A percentile compares a stretch with the other conserved stretches of the same genome.
These are phyloP conservation scores for Tulasnella calospora DNA, from an alignment of 768 basidiomycete genomes.

Conservation along the genomic window DNA sequence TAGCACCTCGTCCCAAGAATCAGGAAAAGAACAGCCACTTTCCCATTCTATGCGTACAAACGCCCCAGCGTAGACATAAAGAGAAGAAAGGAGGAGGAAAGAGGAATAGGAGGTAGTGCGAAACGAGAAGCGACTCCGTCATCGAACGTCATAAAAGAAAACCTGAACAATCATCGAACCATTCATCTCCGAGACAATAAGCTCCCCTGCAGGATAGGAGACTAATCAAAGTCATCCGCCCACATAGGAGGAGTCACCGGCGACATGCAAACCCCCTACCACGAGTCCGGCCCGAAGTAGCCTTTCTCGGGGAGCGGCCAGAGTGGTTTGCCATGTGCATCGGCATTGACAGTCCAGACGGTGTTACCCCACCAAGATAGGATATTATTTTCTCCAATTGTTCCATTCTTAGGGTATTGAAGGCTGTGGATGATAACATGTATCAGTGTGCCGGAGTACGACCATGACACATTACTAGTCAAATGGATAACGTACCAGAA, in stretches of 20 bases:
- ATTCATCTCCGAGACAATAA: not conserved
- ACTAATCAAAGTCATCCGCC: not conserved
- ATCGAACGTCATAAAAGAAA: not conserved
- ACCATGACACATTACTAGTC: not conserved
- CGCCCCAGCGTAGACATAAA: not conserved
- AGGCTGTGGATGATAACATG: conserved; percentile 35
- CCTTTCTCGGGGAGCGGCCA: not conserved
- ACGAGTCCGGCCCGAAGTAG: conserved; percentile 19
- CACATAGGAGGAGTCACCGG: not conserved
- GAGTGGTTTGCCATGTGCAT: conserved; percentile 19
- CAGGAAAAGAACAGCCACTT: not conserved
- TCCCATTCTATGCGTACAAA: conserved; percentile 4
- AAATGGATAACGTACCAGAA: conserved; percentile 38
- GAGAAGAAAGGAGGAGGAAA: not conserved
- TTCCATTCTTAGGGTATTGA: conserved; percentile 60
- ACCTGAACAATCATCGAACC: not conserved
- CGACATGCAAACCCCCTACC: conserved; percentile 5
- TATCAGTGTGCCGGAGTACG: not conserved
- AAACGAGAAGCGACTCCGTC: not conserved
- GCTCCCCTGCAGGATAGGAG: not conserved
- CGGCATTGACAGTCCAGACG: conserved; percentile 28
- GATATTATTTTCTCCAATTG: conserved; percentile 51
- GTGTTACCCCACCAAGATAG: conserved; percentile 71
- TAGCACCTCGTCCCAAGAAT: not conserved
- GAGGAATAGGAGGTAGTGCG: not conserved